phyloP scores from a whole-genome alignment of 75 land plant genomes.

The Picea glauca region DNA sequence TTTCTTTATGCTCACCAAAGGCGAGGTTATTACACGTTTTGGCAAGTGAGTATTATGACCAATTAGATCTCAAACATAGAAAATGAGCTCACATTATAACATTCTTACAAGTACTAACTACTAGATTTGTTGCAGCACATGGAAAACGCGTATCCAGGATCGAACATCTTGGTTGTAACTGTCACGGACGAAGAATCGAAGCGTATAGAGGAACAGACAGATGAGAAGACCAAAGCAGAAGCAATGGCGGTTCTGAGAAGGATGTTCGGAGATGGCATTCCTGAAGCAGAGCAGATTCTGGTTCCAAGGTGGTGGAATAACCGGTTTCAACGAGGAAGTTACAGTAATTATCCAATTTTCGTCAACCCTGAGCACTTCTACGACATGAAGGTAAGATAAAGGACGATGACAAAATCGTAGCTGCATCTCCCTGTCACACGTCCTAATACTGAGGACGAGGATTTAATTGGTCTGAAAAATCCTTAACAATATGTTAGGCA shows the following conservation, averaged over 20 bases:
- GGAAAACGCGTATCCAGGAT: slow-evolving; percentile 74
- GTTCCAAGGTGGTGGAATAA: slow-evolving; percentile 59
- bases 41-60: slow-evolving; percentile 38
- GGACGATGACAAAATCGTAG: too few relatives aligned
- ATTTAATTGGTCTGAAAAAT: too few relatives aligned
- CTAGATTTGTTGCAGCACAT: slow-evolving; percentile 42
- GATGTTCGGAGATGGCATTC: slow-evolving; percentile 60
- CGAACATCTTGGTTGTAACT: slow-evolving; percentile 67
- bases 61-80: too few relatives aligned
- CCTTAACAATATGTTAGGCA: too few relatives aligned
- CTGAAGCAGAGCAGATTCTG: slow-evolving; percentile 50
- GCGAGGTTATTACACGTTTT: slow-evolving; percentile 58
- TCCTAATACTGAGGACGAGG: too few relatives aligned
- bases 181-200: slow-evolving; percentile 76
- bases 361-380: slow-evolving; percentile 30
- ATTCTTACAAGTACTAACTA: too few relatives aligned
- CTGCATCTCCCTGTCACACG: too few relatives aligned
- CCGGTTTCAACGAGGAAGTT: slow-evolving; percentile 46
- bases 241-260: slow-evolving; percentile 59
- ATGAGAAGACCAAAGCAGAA: slow-evolving; percentile 50
- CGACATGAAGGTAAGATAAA: slow-evolving; percentile 37
- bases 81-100: too few relatives aligned
- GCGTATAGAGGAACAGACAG: slow-evolving; percentile 60
- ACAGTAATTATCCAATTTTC: slow-evolving; percentile 73
- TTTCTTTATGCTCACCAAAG: slow-evolving; percentile 48